These are phyloP conservation scores for Echium plantagineum DNA, from an alignment of 257 asterid genomes.

Conservation along the genomic window DNA sequence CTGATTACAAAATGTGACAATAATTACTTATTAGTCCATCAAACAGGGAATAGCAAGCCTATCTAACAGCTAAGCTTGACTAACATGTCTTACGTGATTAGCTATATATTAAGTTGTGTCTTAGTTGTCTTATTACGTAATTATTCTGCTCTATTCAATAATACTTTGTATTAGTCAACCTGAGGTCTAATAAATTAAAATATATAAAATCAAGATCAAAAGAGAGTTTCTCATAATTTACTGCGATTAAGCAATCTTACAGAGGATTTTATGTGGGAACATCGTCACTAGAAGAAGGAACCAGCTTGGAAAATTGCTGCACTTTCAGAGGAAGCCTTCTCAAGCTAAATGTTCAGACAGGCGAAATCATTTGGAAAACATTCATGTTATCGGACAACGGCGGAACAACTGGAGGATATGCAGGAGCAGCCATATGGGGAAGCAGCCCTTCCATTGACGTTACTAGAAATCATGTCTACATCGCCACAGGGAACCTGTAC, in stretches of 20 bases:
- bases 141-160: too few relatives aligned
- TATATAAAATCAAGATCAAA: too few relatives aligned
- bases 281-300: conserved; percentile 31
- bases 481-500: conserved; percentile 44
- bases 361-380: conserved; percentile 33
- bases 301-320: conserved; percentile 26
- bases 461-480: conserved; percentile 26
- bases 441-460: conserved; percentile 43
- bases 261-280: conserved; percentile 36
- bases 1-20: too few relatives aligned
- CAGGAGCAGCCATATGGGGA: conserved; percentile 51
- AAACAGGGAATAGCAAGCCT: too few relatives aligned
- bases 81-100: too few relatives aligned
- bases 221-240: background rate
- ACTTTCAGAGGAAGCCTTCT: conserved; percentile 38
- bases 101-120: too few relatives aligned
- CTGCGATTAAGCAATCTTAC: background rate
- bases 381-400: conserved; percentile 32
- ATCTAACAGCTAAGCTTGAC: too few relatives aligned
- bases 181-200: too few relatives aligned
- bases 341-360: conserved; percentile 32
- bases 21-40: too few relatives aligned
- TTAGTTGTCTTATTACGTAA: background rate
- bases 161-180: background rate
- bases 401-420: conserved; percentile 21